phyloP scores from a whole-genome alignment of 2,329 filamentous ascomycete genomes.

The Apiospora hydei region DNA sequence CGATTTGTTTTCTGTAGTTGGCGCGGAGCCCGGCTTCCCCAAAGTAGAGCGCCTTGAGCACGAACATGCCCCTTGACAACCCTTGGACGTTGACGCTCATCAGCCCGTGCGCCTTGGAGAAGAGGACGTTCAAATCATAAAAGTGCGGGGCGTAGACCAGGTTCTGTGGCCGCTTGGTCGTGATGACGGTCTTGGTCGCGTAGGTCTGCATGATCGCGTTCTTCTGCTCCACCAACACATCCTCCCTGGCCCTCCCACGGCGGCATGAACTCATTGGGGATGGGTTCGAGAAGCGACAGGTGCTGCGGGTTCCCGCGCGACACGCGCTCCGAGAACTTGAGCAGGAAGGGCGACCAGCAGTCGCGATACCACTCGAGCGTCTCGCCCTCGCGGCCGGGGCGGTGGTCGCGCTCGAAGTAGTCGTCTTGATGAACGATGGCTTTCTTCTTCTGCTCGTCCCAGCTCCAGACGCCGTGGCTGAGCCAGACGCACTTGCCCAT shows the following conservation, averaged over 20 bases:
- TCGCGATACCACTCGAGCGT: constrained; percentile 51
- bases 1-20: constrained; percentile 49
- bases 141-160: constrained; percentile 53
- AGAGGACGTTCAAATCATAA: constrained; percentile 51
- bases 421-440: constrained; percentile 39
- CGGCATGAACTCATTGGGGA: constrained; percentile 51
- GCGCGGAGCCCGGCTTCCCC: constrained; percentile 45
- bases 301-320: constrained; percentile 38
- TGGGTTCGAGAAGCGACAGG: constrained; percentile 49
- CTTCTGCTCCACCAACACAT: neutral
- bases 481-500: constrained; percentile 48
- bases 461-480: constrained; percentile 47
- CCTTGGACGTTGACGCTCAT: constrained; percentile 52
- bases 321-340: constrained; percentile 45
- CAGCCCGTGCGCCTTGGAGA: constrained; percentile 44
- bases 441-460: constrained; percentile 42
- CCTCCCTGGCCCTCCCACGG: constrained; percentile 41
- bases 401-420: constrained; percentile 50
- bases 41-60: constrained; percentile 50
- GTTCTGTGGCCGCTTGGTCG: constrained; percentile 39
- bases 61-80: constrained; percentile 48
- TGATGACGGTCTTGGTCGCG: constrained; percentile 39
- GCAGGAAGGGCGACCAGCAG: constrained; percentile 50
- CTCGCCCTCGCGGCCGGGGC: constrained; percentile 44
- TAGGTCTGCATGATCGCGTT: constrained; percentile 33